These are phyloP conservation scores for Aurantiochytrium sp. DNA, from an alignment of 108 stramenopile genomes.

Conservation along the genomic window DNA sequence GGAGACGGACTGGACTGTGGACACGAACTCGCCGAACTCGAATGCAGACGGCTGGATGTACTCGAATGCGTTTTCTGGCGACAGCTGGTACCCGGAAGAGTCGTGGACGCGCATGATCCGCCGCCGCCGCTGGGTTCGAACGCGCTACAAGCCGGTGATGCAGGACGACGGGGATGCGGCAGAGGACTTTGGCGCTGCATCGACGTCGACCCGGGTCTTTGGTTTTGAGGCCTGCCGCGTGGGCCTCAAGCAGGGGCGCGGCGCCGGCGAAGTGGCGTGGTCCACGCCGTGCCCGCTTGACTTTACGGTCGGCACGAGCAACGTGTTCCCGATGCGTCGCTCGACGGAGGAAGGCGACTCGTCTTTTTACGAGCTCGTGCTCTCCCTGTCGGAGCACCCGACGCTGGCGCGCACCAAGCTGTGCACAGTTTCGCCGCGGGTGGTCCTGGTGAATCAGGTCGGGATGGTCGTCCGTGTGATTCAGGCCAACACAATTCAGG, in stretches of 20 bases:
- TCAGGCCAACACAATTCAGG: not conserved
- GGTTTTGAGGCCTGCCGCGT: not conserved
- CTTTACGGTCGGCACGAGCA: not conserved
- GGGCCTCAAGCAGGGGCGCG: not conserved
- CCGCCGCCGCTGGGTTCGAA: not conserved
- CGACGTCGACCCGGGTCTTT: not conserved
- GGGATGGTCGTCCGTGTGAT: not conserved
- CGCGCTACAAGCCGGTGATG: not conserved
- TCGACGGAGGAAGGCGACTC: not conserved
- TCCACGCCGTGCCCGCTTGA: not conserved
- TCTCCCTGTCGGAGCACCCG: not conserved
- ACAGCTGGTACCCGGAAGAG: not conserved
- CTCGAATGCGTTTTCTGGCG: not conserved
- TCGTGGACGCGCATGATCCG: not conserved
- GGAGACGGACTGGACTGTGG: not conserved
- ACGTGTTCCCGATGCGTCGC: not conserved
- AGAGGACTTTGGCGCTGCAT: not conserved
- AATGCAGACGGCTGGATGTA: not conserved
- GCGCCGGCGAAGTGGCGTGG: not conserved
- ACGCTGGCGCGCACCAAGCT: not conserved
- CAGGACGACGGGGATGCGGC: not conserved
- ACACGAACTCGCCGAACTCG: not conserved
- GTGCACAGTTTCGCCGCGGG: slow-evolving; percentile 3
- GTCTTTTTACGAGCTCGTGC: not conserved
- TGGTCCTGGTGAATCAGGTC: not conserved